phyloP scores from a whole-genome alignment of 2,329 filamentous ascomycete species.

The Alternaria panax region DNA sequence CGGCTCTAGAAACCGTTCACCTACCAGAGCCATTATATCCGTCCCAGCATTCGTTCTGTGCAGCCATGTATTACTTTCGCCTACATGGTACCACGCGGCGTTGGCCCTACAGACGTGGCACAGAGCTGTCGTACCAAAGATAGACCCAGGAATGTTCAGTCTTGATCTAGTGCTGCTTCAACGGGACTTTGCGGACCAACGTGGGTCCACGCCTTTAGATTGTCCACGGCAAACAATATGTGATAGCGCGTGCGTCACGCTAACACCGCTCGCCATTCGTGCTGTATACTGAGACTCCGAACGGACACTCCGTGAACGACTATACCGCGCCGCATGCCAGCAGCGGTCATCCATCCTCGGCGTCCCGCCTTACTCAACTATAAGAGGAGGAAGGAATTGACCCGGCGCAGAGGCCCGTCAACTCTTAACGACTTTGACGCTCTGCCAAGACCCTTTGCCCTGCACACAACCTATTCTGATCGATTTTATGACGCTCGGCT shows the following conservation, averaged over 20 bases:
- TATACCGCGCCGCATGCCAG: background rate
- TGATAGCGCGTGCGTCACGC: background rate
- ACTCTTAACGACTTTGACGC: background rate
- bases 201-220: background rate
- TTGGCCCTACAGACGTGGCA: background rate
- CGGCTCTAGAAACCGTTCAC: background rate
- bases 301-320: background rate
- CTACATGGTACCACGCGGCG: background rate
- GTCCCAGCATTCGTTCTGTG: background rate
- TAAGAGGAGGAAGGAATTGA: background rate
- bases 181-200: background rate
- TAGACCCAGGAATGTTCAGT: background rate
- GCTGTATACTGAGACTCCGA: background rate
- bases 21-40: background rate
- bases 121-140: background rate
- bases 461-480: constrained; percentile 4
- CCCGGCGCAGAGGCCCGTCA: background rate
- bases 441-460: background rate
- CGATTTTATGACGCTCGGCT: constrained; percentile 22
- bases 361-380: background rate
- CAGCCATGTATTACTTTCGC: background rate
- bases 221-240: constrained; percentile 5
- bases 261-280: background rate
- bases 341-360: background rate
- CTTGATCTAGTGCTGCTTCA: background rate